Evolutionary conservation across 345 rosid genomes (phyloP), one percentile per base, ranked within the genome.

Genomic region (Anastatica hierochuntica): DNA sequence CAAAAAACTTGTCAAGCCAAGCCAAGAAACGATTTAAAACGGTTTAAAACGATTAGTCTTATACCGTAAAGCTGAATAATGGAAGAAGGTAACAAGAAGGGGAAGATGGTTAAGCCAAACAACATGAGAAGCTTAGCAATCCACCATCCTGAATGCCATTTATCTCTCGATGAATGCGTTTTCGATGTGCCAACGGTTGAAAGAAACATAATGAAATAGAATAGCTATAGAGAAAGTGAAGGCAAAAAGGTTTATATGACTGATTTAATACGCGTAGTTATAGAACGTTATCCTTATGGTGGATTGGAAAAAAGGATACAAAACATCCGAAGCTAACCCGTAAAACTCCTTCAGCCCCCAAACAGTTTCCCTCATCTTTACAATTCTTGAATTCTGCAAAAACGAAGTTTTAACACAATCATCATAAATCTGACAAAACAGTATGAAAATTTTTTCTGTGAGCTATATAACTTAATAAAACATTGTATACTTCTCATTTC

Each of bases 131-230:
- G 64, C 74, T 90, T 86, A 7, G 66, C 73, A 56, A 74, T 59
- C 96, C 98, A 86, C 92, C 98, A 86, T 44, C 98, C 87, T 9
- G 98, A 86, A 51, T 90, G 96, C 98, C 98, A 90, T 20, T 60
- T 61, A 57, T 86, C 85, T 72, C 87, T 73, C 2, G 75, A 63
- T 8, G 70, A 73, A 18, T 75, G 62, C 47, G 74, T 42, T 79
- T 83, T 90, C 21, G 81, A 65, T 21, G 83, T 76, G 7, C 87
- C 76, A 55, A 63, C 78, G 1, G 95, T 82, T 24, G 88, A 73
- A 27, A 84, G 58, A 66, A 90, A 90, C 92, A 86, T 82, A 18
- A 82, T 18, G 30, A 86, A 70, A 62, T 68, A 84, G 66, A 90
- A 89, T 38, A 75, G 45, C 95, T 85, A 42, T 5, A 1, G 10